Base-by-base conservation (phyloP, 345 rosid genomes). In the Sisymbrium altissimum region DNA sequence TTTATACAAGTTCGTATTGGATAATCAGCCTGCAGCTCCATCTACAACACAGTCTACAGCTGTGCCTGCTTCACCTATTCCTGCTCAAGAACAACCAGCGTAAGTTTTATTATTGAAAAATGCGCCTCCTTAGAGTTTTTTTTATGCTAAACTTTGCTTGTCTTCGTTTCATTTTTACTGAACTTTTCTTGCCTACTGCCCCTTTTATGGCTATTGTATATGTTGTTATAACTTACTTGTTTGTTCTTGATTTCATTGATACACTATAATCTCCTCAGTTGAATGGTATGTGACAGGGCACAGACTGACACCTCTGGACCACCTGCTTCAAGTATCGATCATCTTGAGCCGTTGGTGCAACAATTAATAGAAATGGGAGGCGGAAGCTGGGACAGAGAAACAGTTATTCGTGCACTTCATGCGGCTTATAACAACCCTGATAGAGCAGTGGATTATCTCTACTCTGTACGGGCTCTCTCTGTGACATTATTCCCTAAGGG, bases 361-460 rank as follows among this genome's bases (percentile, higher is more conserved):
- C 90, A 91, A 74, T 61, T 95, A 73, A 85, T 95, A 96, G 99
- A 95, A 73, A 87, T 95, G 80, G 99, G 97, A 15, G 99, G 97
- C 43, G 99, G 99, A 48, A 86, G 66, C 46, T 95, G 99, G 99
- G 98, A 89, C 81, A 88, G 87, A 86, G 98, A 95, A 73, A 90
- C 91, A 23, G 98, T 95, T 73, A 77, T 82, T 43, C 89, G 96
- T 50, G 99, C 99, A 52, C 97, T 95, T 81, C 92, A 90, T 77
- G 98, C 99, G 29, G 98, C 99, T 59, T 90, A 92, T 79, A 95
- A 92, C 80, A 95, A 95, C 68, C 99, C 99, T 21, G 99, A 92
- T 84, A 81, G 99, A 69, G 99, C 99, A n/a, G 96, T 95, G 73
- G 99, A 95, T 81, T 95, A 95, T 80, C 76, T 95, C 18, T 95